Base-by-base conservation (phyloP, 345 rosid species). In the Populus simonii region DNA sequence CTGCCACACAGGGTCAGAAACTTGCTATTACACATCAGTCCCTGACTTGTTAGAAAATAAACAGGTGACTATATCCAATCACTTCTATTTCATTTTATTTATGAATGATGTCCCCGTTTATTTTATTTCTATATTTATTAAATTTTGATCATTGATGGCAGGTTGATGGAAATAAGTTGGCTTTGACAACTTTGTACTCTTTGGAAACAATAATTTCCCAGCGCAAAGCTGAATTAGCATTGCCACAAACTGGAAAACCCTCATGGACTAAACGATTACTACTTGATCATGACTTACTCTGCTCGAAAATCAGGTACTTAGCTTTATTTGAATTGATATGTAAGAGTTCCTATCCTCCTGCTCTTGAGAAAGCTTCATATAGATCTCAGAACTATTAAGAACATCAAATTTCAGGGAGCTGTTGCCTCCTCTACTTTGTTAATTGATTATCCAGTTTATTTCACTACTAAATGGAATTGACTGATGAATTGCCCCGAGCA, bases 1-100 rank as follows among this genome's bases (percentile, higher is more conserved):
- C 43, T 96, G 99, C 80, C 99, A 96, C 84, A 96, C 98, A 0
- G 99, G 98, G 3, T 84, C 91, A 25, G 95, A 92, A 81, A 96
- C 97, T 41, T 93, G 99, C 84, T 93, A 92, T 83, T 92, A 84
- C 72, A 86, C 94, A 45, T 88, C 92, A 0, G 86, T 86, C 39
- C 59, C 79, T 1, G 90, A 87, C 76, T 66, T 79, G n/a, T 77
- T 88, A 66, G 88, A 87, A 71, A 70, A 86, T 51, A 80, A 88
- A 10, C 81, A 89, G 92, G 98, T 94, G 63, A 41, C 43, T 39
- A 41, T 9, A 41, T 38, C 39, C 3, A 47, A 47, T 17, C 20
- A 47, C 1, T 47, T 45, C 6, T 45, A 13, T 45, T 12, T 3
- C 9, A 41, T 47, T 47, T 47, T 47, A 13, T 12, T 47, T 15